These are phyloP conservation scores for Capronia coronata DNA, from an alignment of 2,329 filamentous ascomycete genomes.

Conservation along the genomic window DNA sequence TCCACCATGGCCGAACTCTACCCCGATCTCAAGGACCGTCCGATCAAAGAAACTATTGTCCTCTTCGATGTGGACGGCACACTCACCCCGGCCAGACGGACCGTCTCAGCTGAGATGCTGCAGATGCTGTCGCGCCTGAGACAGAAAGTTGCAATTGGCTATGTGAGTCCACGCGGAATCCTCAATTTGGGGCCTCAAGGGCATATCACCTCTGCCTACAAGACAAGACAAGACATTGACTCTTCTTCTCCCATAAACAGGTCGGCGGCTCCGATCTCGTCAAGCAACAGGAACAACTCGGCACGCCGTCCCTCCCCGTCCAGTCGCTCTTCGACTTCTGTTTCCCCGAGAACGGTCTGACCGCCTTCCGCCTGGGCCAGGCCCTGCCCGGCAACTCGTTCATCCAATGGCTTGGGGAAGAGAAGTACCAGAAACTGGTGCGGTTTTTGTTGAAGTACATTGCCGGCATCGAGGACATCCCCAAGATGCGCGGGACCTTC, in stretches of 20 bases:
- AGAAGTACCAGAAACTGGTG: conserved; percentile 57
- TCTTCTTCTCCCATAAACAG: conserved; percentile 28
- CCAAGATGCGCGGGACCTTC: conserved; percentile 61
- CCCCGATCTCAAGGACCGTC: conserved; percentile 73
- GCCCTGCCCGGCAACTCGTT: conserved; percentile 73
- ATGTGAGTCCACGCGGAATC: conserved; percentile 39
- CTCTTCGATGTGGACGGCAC: conserved; percentile 97
- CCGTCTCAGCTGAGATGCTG: conserved; percentile 74
- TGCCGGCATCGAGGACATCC: conserved; percentile 51
- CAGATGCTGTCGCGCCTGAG: conserved; percentile 70
- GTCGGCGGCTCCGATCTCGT: conserved; percentile 82
- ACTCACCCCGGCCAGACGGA: conserved; percentile 74
- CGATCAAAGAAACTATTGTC: conserved; percentile 84
- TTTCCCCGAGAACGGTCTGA: conserved; percentile 95
- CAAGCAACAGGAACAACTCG: conserved; percentile 96
- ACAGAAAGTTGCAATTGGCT: conserved; percentile 82
- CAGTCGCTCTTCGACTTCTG: conserved; percentile 91
- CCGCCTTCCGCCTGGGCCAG: conserved; percentile 75
- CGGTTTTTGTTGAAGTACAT: conserved; percentile 57
- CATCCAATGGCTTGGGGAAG: conserved; percentile 86
- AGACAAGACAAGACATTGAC: not conserved
- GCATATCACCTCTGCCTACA: no score
- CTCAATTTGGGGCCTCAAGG: no score
- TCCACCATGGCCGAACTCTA: conserved; percentile 41
- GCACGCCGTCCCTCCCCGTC: conserved; percentile 61